Base-by-base conservation (phyloP, 805 yeast species). In the Barnettozyma pratensis region DNA sequence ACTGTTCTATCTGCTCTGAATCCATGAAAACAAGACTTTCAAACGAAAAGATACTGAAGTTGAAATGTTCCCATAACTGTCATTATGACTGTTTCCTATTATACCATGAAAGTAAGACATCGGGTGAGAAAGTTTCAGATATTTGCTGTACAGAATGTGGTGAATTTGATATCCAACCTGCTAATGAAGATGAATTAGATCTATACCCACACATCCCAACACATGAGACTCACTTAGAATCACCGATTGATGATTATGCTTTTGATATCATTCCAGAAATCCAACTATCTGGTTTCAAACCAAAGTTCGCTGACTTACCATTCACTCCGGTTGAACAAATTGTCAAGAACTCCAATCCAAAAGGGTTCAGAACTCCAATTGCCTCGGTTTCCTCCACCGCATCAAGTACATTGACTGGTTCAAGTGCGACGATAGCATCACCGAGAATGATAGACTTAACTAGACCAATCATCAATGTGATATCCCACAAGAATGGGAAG, bases 1-100 rank as follows among this genome's bases (percentile, higher is more conserved):
- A 32, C 4, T 77, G 81, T 54, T 66, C 71, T 11, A 64, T 75
- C 37, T 77, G 82, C 57, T 66, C 67, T 11, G 80, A 76, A 49
- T 61, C 68, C 4, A 55, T 77, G 37, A 59, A 65, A 3, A 63
- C 62, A 41, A 61, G 66, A 11, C 65, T 76, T 36, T 56, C 58
- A 7, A 77, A 76, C 10, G 81, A 77, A 60, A 68, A 64, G 34
- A 52, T 71, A 1, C 48, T 77, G 4, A 72, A 69, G 34, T 51
- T 76, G 40, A 53, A 67, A 1, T 75, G 80, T 58, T 61, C 67
- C 6, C 80, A 76, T 55, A 63, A 64, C 37, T 61, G 72, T 30
- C 82, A 77, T 56, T 64, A 65, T 46, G 66, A 71, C 46, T 77
- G 82, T 51, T 71, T 66, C 32, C 50, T 64, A 4, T 61, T 70